phyloP scores from a whole-genome alignment of 441 rosid genomes.

The Erysimum cheiri region DNA sequence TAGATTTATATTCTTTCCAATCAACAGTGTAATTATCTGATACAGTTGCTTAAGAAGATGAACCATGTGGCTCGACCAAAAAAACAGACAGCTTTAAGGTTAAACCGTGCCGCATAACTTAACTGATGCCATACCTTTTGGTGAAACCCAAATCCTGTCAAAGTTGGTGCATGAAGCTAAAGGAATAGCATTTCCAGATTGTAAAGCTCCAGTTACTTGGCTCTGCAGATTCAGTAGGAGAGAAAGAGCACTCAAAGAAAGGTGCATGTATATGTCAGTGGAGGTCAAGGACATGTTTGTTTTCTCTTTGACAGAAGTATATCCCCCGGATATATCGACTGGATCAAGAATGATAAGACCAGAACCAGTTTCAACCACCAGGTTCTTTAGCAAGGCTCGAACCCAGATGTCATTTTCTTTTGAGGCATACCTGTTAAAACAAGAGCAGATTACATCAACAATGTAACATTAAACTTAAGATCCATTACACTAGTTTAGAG shows the following conservation, averaged over 20 bases:
- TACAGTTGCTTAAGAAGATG: slow-evolving; percentile 30
- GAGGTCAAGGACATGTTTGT: slow-evolving; percentile 87
- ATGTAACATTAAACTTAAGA: slow-evolving; percentile 12
- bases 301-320: slow-evolving; percentile 90
- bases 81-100: slow-evolving; percentile 23
- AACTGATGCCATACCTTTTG: slow-evolving; percentile 65
- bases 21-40: slow-evolving; percentile 31
- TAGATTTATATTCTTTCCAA: too few relatives aligned
- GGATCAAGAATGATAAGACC: slow-evolving; percentile 96
- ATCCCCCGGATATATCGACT: slow-evolving; percentile 90
- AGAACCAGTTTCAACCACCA: slow-evolving; percentile 95
- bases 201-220: slow-evolving; percentile 85
- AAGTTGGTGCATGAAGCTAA: slow-evolving; percentile 91
- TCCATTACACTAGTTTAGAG: slow-evolving; percentile 9
- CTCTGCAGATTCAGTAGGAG: slow-evolving; percentile 88
- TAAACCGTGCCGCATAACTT: slow-evolving; percentile 28
- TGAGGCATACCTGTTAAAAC: slow-evolving; percentile 81
- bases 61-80: slow-evolving; percentile 33
- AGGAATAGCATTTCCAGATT: slow-evolving; percentile 88
- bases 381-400: slow-evolving; percentile 84
- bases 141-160: slow-evolving; percentile 86
- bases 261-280: slow-evolving; percentile 87
- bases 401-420: slow-evolving; percentile 98
- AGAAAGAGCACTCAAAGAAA: slow-evolving; percentile 91
- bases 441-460: slow-evolving; percentile 39